Evolutionary conservation across 139 green algal species (phyloP), one percentile per base, ranked within the genome.

Genomic region (Picochlorum sp.): DNA sequence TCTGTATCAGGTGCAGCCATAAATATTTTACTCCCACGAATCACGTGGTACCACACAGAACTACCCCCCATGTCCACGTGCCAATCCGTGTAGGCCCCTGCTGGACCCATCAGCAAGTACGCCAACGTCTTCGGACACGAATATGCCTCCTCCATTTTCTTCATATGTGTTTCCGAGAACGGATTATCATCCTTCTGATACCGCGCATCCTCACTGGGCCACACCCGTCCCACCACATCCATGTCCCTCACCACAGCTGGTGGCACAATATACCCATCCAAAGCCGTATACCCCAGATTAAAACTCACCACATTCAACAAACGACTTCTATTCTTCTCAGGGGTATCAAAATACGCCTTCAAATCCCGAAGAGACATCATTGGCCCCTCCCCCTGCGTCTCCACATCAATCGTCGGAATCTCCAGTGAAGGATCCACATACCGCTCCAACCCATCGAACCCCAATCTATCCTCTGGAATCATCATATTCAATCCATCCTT

Each of bases 61-160:
- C 32, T 69, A 20, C 78, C 80, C 4, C 79, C 80, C 69, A 85
- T 82, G 64, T 87, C 80, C 18, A 85, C 54, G 49, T 87, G 80
- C 51, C 69, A 87, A 62, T 87, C 80, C 1, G 80, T 87, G 66
- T 77, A 81, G 11, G 51, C 54, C 3, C 75, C 78, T 8, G 30
- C 49, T 2, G 76, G 74, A 15, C 71, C 72, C 51, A 85, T 63
- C 16, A 87, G 70, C 1, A 47, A 67, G 21, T 85, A 85, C 37
- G 83, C 64, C 59, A 82, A 68, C 23, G 74, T 83, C 52, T 82
- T 61, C 10, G 77, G 68, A 41, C 34, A 41, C 34, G 34, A 41
- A 41, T 41, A 41, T 11, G 34, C 34, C 34, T 32, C 60, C 59
- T 50, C 59, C 45, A 46, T 23, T 16, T 7, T 69, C 65, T 23